Percentiles rank a stretch among this genome's conserved stretches.
Evolutionary conservation across 106 monocot genomes (phyloP).

Genomic region (Hemerocallis citrina): DNA sequence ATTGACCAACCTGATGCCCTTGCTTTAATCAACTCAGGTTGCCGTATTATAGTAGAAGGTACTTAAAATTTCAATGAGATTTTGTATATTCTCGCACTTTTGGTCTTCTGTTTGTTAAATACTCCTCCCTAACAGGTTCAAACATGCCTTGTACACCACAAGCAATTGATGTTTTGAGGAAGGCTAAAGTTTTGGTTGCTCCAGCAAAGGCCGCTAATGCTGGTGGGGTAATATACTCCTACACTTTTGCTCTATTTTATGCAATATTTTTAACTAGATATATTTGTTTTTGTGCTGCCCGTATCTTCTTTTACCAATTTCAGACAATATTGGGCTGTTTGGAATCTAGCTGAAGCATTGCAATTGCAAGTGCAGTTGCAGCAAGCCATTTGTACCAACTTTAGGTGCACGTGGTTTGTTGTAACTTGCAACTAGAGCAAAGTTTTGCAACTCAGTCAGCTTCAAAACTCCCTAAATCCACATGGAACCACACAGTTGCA

Average conservation of each 20-base stretch:
- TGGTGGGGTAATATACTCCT: constrained; percentile 79
- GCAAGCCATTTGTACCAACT: too few species aligned
- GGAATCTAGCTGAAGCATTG: too few species aligned
- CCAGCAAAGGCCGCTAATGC: constrained; percentile 87
- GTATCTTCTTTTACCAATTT: not conserved
- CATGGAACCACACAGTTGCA: too few species aligned
- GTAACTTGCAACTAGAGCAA: too few species aligned
- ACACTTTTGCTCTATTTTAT: not conserved
- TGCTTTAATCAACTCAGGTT: constrained; percentile 74
- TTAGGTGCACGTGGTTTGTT: too few species aligned
- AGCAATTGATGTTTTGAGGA: constrained; percentile 87
- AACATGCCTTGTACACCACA: constrained; percentile 95
- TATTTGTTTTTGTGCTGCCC: not conserved
- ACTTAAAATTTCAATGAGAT: not conserved
- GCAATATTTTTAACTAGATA: too few species aligned
- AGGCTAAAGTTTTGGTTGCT: constrained; percentile 81
- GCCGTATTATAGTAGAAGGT: constrained; percentile 92
- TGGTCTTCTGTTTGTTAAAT: not conserved
- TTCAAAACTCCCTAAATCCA: too few species aligned
- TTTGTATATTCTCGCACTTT: not conserved
- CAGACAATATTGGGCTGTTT: too few species aligned
- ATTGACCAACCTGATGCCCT: constrained; percentile 89
- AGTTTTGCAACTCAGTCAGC: too few species aligned
- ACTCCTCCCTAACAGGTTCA: constrained; percentile 50
- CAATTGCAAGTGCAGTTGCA: too few species aligned